Evolutionary conservation across 805 yeast genomes (phyloP).

Genomic region (Wickerhamiella brachini): DNA sequence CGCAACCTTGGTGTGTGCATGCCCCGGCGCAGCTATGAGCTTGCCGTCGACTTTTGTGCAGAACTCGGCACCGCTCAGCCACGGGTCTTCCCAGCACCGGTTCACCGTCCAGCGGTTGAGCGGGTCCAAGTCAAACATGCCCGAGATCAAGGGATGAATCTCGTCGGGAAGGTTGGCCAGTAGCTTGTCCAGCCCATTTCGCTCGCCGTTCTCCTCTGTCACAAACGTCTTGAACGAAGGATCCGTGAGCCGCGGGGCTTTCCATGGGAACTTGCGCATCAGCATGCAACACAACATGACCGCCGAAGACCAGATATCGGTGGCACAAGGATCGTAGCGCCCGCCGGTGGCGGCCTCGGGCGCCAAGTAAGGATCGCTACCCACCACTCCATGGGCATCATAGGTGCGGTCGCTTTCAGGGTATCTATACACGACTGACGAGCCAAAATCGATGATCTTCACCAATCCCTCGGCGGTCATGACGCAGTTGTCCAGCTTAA

Average conservation of each 20-base stretch:
- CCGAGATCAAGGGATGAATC: constrained; percentile 44
- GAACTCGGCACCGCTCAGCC: constrained; percentile 47
- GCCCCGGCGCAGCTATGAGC: constrained; percentile 39
- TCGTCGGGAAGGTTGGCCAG: constrained; percentile 56
- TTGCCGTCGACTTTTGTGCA: constrained; percentile 35
- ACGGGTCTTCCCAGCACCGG: constrained; percentile 43
- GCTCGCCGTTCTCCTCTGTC: constrained; percentile 15
- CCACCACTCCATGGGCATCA: constrained; percentile 74
- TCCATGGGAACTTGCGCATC: constrained; percentile 87
- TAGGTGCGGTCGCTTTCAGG: constrained; percentile 63
- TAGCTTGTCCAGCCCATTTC: constrained; percentile 51
- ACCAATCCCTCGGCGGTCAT: constrained; percentile 71
- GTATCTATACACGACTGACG: constrained; percentile 81
- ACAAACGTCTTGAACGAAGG: constrained; percentile 74
- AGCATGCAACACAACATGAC: constrained; percentile 88
- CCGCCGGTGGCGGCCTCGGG: constrained; percentile 80
- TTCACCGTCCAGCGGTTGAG: constrained; percentile 42
- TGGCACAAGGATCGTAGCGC: constrained; percentile 83
- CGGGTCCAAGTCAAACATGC: constrained; percentile 59
- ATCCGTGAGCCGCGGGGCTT: constrained; percentile 71
- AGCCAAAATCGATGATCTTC: constrained; percentile 84
- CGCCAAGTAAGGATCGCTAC: constrained; percentile 80
- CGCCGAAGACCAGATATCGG: constrained; percentile 88
- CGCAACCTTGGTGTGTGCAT: constrained; percentile 77
- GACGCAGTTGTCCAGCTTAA: constrained; percentile 87